These are phyloP conservation scores for Metroxylon sagu DNA, from an alignment of 176 grass and related monocot species.

Conservation along the genomic window DNA sequence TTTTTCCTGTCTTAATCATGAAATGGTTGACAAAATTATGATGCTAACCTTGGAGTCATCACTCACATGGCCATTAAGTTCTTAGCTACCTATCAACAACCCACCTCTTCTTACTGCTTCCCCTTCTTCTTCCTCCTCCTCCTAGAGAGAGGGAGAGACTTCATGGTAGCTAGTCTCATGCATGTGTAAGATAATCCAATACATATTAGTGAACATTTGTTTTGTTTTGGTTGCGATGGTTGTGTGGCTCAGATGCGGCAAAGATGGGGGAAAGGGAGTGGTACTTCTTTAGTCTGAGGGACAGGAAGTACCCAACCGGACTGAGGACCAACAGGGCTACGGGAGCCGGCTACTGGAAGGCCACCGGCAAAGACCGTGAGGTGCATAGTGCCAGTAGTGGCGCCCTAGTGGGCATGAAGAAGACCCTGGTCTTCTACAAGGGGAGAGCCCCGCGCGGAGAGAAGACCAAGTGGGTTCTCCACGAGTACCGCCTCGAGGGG, in stretches of 20 bases:
- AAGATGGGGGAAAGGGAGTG: slow-evolving; percentile 92
- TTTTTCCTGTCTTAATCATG: no score
- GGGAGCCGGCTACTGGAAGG: slow-evolving; percentile 90
- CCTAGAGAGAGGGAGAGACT: no score
- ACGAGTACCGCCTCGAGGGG: slow-evolving; percentile 95
- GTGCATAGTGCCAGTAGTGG: slow-evolving; percentile 54
- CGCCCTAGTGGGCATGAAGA: slow-evolving; percentile 79
- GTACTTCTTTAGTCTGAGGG: slow-evolving; percentile 97
- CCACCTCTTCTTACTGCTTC: no score
- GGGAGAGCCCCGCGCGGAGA: slow-evolving; percentile 75
- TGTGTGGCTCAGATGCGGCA: slow-evolving; percentile 28
- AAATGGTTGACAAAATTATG: no score
- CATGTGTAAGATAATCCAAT: no score
- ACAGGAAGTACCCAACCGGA: slow-evolving; percentile 91
- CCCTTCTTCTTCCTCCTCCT: no score
- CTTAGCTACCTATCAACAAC: no score
- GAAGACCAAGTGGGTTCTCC: slow-evolving; percentile 99
- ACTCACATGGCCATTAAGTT: no score
- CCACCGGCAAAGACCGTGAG: slow-evolving; percentile 91
- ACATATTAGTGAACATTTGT: no score
- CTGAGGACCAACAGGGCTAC: slow-evolving; percentile 91
- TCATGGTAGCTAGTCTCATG: no score
- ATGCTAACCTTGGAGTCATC: no score
- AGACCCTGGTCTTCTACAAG: slow-evolving; percentile 95
- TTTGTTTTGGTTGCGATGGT: neutral